A percentile compares a stretch with the other conserved stretches of the same genome.
phyloP scores from a whole-genome alignment of 2,329 filamentous ascomycete species.

The Trichothecium sympodiale region DNA sequence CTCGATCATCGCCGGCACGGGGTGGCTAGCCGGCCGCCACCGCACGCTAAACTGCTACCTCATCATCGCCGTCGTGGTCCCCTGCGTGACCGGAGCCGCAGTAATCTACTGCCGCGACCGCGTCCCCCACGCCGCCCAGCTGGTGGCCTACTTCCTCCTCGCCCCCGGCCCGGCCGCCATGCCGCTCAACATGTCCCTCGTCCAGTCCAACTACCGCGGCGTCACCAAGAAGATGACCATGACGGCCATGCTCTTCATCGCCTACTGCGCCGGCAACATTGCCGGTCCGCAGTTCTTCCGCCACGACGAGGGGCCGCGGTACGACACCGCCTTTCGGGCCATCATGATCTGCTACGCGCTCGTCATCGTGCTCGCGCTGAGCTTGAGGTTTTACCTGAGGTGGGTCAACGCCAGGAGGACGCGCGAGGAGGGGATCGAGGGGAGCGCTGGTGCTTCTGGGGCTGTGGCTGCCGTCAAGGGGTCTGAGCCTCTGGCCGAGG shows the following conservation, averaged over 20 bases:
- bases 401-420: slow-evolving; percentile 31
- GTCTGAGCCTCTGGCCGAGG: slow-evolving; percentile 18
- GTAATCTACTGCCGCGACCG: slow-evolving; percentile 36
- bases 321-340: slow-evolving; percentile 40
- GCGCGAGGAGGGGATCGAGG: slow-evolving; percentile 30
- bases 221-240: slow-evolving; percentile 51
- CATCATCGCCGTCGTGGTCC: slow-evolving; percentile 35
- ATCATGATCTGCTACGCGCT: slow-evolving; percentile 47
- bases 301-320: slow-evolving; percentile 35
- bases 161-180: slow-evolving; percentile 41
- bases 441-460: slow-evolving; percentile 29
- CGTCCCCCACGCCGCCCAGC: slow-evolving; percentile 30
- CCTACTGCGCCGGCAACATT: slow-evolving; percentile 46
- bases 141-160: slow-evolving; percentile 48
- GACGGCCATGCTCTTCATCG: slow-evolving; percentile 42
- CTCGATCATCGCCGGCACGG: slow-evolving; percentile 33
- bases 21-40: slow-evolving; percentile 39
- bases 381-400: slow-evolving; percentile 35
- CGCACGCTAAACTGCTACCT: slow-evolving; percentile 40
- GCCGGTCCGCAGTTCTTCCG: slow-evolving; percentile 44
- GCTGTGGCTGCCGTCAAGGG: slow-evolving; percentile 25
- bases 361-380: slow-evolving; percentile 30
- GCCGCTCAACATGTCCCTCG: slow-evolving; percentile 42
- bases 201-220: slow-evolving; percentile 44
- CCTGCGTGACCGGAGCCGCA: slow-evolving; percentile 39